Percentiles rank a stretch among this genome's conserved stretches.
These are phyloP conservation scores for Blastobotrys attinorum DNA, from an alignment of 805 yeast species.

Conservation along the genomic window DNA sequence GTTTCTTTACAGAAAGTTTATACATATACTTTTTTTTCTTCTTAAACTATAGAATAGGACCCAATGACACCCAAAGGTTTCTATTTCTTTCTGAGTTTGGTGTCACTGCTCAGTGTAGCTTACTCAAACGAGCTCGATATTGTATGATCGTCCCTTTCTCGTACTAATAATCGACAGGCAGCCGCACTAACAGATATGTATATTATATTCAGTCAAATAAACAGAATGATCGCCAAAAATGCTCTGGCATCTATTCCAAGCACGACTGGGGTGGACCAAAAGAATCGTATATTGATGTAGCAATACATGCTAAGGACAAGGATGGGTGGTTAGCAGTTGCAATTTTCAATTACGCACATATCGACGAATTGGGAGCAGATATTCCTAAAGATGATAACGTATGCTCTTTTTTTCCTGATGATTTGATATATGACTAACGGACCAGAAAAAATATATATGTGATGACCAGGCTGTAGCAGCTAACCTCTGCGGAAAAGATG, in stretches of 20 bases:
- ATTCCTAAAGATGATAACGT: constrained; percentile 33
- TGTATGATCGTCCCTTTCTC: too few relatives aligned
- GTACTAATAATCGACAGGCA: too few relatives aligned
- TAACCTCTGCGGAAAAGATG: constrained; percentile 45
- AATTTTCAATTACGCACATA: constrained; percentile 78
- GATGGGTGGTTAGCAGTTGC: constrained; percentile 52
- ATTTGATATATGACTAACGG: constrained; percentile 1
- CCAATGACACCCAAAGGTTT: not conserved
- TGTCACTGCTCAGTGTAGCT: not conserved
- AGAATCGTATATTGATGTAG: constrained; percentile 51
- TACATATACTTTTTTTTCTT: too few relatives aligned
- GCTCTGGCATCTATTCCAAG: constrained; percentile 86
- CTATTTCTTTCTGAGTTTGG: not conserved
- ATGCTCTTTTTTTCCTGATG: too few relatives aligned
- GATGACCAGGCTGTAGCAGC: constrained; percentile 54
- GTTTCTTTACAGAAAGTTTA: too few relatives aligned
- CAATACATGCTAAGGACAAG: constrained; percentile 25
- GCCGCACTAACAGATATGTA: not conserved
- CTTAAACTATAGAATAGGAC: too few relatives aligned
- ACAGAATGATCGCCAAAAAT: constrained; percentile 50
- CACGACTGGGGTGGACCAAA: constrained; percentile 77
- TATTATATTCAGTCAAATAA: not conserved
- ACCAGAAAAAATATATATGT: constrained; percentile 55
- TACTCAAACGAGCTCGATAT: not conserved
- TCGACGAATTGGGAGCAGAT: constrained; percentile 53